phyloP scores from a whole-genome alignment of 352 stramenopile genomes.

The Pythium pyrilobum region DNA sequence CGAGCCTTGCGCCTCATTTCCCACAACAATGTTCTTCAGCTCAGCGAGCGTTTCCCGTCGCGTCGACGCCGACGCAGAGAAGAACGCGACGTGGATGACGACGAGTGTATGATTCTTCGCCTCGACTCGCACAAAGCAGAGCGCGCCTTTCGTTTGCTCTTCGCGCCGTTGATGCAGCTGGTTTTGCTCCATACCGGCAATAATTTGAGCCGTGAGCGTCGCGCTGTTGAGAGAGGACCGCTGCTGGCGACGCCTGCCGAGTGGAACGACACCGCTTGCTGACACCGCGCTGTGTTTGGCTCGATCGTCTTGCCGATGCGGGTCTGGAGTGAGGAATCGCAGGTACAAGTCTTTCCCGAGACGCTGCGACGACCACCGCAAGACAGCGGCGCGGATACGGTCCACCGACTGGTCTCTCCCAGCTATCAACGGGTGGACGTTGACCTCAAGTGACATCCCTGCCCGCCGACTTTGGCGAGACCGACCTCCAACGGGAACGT shows the following conservation, averaged over 20 bases:
- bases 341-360: constrained; percentile 78
- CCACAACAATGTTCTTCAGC: constrained; percentile 56
- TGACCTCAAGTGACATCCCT: constrained; percentile 12
- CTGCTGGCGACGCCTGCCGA: constrained; percentile 22
- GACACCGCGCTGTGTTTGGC: constrained; percentile 15
- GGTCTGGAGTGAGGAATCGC: constrained; percentile 42
- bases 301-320: neutral
- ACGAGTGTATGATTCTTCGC: constrained; percentile 76
- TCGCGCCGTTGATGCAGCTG: constrained; percentile 15
- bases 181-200: constrained; percentile 15
- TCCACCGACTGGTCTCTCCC: constrained; percentile 58
- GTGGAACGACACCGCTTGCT: neutral
- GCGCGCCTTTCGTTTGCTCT: constrained; percentile 23
- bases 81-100: constrained; percentile 83
- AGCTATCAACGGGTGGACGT: constrained; percentile 20
- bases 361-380: constrained; percentile 76
- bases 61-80: constrained; percentile 55
- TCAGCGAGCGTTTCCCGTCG: constrained; percentile 67
- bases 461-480: constrained; percentile 5
- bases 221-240: constrained; percentile 27
- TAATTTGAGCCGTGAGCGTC: constrained; percentile 32
- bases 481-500: neutral
- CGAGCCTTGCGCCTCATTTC: constrained; percentile 26
- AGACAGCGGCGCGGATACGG: constrained; percentile 43
- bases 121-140: constrained; percentile 83